Base-by-base conservation (phyloP, 116 monocot species). In the Posidonia oceanica region DNA sequence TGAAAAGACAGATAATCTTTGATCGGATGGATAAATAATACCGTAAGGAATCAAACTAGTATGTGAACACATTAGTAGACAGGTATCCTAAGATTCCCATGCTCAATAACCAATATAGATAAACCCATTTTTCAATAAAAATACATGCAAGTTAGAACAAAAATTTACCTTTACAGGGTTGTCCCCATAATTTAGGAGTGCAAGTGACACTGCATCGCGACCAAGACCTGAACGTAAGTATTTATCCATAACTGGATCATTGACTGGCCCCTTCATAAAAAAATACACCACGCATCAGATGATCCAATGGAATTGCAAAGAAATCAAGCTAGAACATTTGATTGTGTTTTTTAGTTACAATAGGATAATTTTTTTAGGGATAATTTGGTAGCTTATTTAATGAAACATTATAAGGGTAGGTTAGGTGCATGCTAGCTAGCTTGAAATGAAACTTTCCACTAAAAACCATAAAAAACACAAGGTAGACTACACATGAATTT, bases 101-200 rank as follows among this genome's bases (percentile, higher is more conserved):
- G 29, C 29, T 29, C 1, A 29, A 0, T 29, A 29, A 29, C 29
- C 29, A 29, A 29, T 29, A 29, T 29, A 29, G 29, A 29, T 29
- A 29, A 29, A 29, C 29, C 29, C 29, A 29, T 52, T 52, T 68
- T 16, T 52, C 37, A 56, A 56, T 36, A 15, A 69, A n/a, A 36
- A 69, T 17, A 54, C 22, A 23, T 13, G 29, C 5, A 52, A 17
- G 14, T 15, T 36, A 29, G 52, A 39, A 44, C n/a, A 12, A 8
- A 16, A 8, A 54, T 18, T 20, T 88, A 86, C 98, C 90, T 98
- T 93, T 18, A 80, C 51, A 15, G 98, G 90, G 70, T 98, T 86
- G 58, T 98, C 98, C 63, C 98, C 98, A 68, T 84, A 98, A 69
- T 90, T 92, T 18, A 79, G 62, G 74, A 98, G 87, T 63, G 90